Base-by-base conservation (phyloP, 371 early-diverging fungal genomes). In the Chytridium lagenaria region DNA sequence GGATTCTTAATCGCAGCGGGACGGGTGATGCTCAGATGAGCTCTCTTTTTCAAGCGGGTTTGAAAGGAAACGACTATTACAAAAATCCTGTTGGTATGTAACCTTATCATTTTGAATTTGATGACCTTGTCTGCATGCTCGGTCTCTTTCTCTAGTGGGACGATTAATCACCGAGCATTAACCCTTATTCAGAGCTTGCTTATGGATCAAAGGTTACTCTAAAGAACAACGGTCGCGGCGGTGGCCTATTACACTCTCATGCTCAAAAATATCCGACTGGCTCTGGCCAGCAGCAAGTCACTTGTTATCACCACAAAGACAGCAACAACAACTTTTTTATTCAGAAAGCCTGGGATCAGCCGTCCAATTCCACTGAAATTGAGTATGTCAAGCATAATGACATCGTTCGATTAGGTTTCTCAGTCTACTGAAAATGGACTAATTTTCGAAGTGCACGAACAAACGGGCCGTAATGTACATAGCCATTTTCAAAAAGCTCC, bases 21-120 rank as follows among this genome's bases (percentile, higher is more conserved):
- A 84, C 93, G 15, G 99, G 99, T 31, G 99, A 99, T 84, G 95
- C 95, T 12, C 94, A 95, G 70, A 99, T 99, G 99, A 94, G 95
- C 78, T 96, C 97, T 5, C 82, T 97, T n/a, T 99, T 99, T 85
- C 99, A 99, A 78, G 94, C 97, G 0, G 87, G 90, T 2, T 85
- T 99, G 28, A 70, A 85, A 36, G 98, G 98, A 19, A 98, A 88
- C 80, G 84, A 88, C 37, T 90, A 98, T 61, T 78, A 81, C 40
- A 78, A 87, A 50, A 94, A 93, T 76, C 98, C 98, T 19, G 83
- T 97, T 30, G 89, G 94, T 93, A 86, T 51, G 81, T 82, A 0
- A 15, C 3, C 3, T 33, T 22, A 26, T 23, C 64, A 31, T n/a
- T 10, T 65, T 2, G 30, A 0, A 26, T 0, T 36, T 28, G 59